Evolutionary conservation across 345 rosid species (phyloP), one percentile per base, ranked within the genome.

Genomic region (Combretum micranthum): DNA sequence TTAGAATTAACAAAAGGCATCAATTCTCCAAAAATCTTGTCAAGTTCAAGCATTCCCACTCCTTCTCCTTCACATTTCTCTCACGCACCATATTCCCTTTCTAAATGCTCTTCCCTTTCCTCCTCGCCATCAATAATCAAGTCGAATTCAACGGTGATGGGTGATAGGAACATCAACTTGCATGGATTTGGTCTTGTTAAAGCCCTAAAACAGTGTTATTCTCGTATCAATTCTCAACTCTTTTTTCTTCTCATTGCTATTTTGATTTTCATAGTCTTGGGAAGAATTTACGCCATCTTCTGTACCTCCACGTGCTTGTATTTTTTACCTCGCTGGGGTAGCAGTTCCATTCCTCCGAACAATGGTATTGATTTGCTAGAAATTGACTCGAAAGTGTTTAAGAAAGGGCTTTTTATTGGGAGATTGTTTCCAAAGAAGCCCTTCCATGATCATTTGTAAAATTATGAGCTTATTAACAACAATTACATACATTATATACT

Each of bases 261-360:
- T 2, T 21, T 68, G 50, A 72, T 43, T 16, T 21, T 84, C 67
- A 64, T 79, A 37, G 6, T 75, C 1, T 84, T 83, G 77, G 90
- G 90, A 13, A 84, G 75, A 65, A 15, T 64, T 22, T 77, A 67
- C 49, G 81, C 87, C 32, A 81, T 81, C 6, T 43, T 79, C 10
- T 81, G 83, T 50, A 79, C 85, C 39, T 71, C 83, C 3, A 52
- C 75, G 0, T 77, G 78, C 74, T 67, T 81, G 13, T 66, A 73
- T 50, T 52, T 79, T 5, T 46, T 59, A 54, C 65, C 71, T 1
- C 61, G 62, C 13, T 22, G 61, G 69, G 53, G 50, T 8, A 21
- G 15, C 0, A 20, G 21, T 12, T 32, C 39, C 10, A 7, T 32
- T 7, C 39, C 39, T 4, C 39, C 39, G 9, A 32, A 32, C 39